Conservation (phyloP, 1,139 yeast genomes). For the Lodderomyces elongisporus region DNA sequence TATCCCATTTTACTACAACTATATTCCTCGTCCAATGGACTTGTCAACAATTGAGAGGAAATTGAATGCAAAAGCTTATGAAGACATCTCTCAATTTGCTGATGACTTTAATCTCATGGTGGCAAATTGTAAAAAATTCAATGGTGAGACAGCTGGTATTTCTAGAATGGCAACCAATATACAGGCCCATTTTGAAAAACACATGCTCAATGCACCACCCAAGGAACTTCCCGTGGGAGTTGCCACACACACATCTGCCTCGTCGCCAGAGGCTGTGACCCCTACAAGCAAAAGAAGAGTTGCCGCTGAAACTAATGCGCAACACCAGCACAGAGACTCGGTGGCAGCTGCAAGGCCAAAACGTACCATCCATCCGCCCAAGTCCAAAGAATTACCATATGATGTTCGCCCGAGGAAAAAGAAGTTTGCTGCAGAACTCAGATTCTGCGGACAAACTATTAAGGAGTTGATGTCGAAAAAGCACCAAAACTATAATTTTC, state of each 20-base stretch:
- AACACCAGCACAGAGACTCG: conserved; percentile 31
- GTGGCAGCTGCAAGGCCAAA: conserved; percentile 69
- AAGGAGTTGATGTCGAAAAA: conserved; percentile 81
- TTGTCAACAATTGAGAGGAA: conserved; percentile 85
- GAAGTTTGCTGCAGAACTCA: conserved; percentile 84
- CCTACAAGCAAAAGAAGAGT: conserved; percentile 37
- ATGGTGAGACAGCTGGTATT: conserved; percentile 78
- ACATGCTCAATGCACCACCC: conserved; percentile 87
- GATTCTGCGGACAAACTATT: conserved; percentile 77
- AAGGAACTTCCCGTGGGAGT: conserved; percentile 47
- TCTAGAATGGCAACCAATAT: conserved; percentile 88
- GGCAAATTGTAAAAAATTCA: conserved; percentile 72
- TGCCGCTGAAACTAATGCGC: conserved; percentile 4
- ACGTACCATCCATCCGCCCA: conserved; percentile 95
- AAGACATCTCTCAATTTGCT: conserved; percentile 58
- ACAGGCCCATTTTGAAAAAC: conserved; percentile 90
- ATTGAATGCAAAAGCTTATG: conserved; percentile 64
- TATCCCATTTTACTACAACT: conserved; percentile 85
- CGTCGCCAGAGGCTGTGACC: too few species aligned
- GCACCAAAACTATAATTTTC: conserved; percentile 79
- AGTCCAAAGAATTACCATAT: conserved; percentile 88
- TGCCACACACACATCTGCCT: not conserved
- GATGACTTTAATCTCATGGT: conserved; percentile 87
- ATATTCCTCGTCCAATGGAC: conserved; percentile 88
- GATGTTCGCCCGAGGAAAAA: conserved; percentile 88